Base-by-base conservation (phyloP, 2,329 filamentous ascomycete genomes). In the Ramularia collo-cygni region DNA sequence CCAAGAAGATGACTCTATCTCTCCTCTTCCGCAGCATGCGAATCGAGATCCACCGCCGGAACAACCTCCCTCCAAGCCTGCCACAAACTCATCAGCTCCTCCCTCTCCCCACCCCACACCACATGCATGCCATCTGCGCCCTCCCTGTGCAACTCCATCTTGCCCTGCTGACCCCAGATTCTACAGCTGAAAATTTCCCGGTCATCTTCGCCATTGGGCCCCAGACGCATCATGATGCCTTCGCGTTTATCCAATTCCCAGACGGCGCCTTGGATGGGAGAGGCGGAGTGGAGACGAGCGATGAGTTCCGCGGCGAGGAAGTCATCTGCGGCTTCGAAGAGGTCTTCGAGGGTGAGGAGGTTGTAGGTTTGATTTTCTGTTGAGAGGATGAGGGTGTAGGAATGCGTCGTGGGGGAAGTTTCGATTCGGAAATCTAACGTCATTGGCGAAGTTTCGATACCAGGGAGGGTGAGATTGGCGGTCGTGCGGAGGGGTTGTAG, bases 291-390 rank as follows among this genome's bases (percentile, higher is more conserved):
- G 14, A 31, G 13, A 8, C 15, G 14, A 9, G 15, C 13, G 14
- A 31, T 14, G 14, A 31, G 15, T 16, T 31, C 14, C 29, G 29
- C 17, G 14, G 31, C 38, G 14, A 43, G 28, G 19, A 36, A 36
- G 18, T 43, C 44, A 17, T 47, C 34, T n/a, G 37, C 29, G 16
- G 37, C 42, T 16, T 30, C 21, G n/a, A 42, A 19, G 8, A 39
- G 28, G 9, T 38, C 37, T 10, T 38, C 30, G 8, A 43, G 17
- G 5, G 19, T 33, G 9, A 19, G 10, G 12, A 47, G 13, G 7
- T 18, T 30, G 12, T 29, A 31, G 8, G 29, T 13, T 8, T 31
- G 12, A 14, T 14, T 14, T 31, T 14, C 17, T 31, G 14, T 16
- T 9, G 13, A 4, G 29, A 14, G 29, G 29, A 12, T 16, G 29